Evolutionary conservation across 1,139 yeast species (phyloP).

Genomic region (Eremothecium sinecaudum): DNA sequence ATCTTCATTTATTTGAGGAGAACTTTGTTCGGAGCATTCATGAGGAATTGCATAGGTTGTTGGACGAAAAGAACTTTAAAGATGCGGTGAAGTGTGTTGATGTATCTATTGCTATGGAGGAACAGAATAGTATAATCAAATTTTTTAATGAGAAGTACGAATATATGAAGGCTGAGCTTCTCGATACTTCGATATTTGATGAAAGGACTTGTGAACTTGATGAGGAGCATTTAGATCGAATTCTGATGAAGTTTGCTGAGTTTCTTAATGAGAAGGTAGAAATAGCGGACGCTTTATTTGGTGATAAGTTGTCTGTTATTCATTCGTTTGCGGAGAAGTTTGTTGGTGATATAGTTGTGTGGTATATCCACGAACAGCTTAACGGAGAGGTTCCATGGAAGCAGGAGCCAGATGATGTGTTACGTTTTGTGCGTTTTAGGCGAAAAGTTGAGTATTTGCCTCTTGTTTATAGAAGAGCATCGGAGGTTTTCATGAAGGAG

Average conservation of each 20-base stretch:
- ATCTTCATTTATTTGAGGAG: slow-evolving; percentile 35
- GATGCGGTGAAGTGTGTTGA: slow-evolving; percentile 33
- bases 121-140: slow-evolving; percentile 39
- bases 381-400: slow-evolving; percentile 6
- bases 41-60: slow-evolving; percentile 57
- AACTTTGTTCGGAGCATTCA: slow-evolving; percentile 66
- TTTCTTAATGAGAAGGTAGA: slow-evolving; percentile 29
- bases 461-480: slow-evolving; percentile 21
- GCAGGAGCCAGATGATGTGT: slow-evolving; percentile 11
- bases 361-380: slow-evolving; percentile 20
- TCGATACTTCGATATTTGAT: slow-evolving; percentile 19
- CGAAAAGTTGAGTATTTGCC: slow-evolving; percentile 19
- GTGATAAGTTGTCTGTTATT: slow-evolving; percentile 31
- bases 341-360: slow-evolving; percentile 44
- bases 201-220: slow-evolving; percentile 25
- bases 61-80: slow-evolving; percentile 41
- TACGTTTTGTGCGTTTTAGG: not conserved
- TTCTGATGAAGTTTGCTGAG: slow-evolving; percentile 9
- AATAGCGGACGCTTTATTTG: slow-evolving; percentile 31
- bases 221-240: slow-evolving; percentile 22
- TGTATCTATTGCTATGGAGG: slow-evolving; percentile 34
- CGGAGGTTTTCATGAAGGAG: slow-evolving; percentile 22
- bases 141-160: slow-evolving; percentile 40
- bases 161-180: slow-evolving; percentile 22
- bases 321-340: slow-evolving; percentile 34